Evolutionary conservation across 2,329 filamentous ascomycete species (phyloP), one percentile per base, ranked within the genome.

Genomic region (Xylaria sp.): DNA sequence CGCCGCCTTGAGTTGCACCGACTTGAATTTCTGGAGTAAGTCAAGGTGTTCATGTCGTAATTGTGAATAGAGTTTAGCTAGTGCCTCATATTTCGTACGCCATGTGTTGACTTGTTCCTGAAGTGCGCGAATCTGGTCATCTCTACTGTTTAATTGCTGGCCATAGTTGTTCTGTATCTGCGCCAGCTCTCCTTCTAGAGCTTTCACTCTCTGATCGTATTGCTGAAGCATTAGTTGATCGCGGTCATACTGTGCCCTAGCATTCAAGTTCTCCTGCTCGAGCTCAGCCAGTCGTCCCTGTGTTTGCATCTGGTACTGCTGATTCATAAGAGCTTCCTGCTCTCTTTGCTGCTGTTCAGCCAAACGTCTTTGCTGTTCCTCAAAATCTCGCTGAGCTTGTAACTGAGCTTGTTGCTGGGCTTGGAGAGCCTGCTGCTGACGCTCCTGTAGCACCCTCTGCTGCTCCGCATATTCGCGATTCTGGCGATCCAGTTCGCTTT

Each of bases 71-170:
- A 99, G 87, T 83, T 98, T 99, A 28, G 96, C 96, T 59, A 99
- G 84, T 0, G 95, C 93, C 80, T 99, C 96, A 78, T 99, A 99
- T 81, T 99, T 99, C 62, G 92, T 92, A 67, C 96, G 89, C 96
- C 96, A 99, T 0, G 94, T 98, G 81, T 98, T 98, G 73, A 98
- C 92, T 82, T 98, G 96, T 82, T 98, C 96, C 78, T 98, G 96
- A 23, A 99, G 85, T 1, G 96, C 91, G 28, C 91, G 87, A 75
- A 99, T 94, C 81, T 98, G 95, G 75, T 98, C 96, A 77, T 99
- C 96, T 79, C 94, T 97, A 78, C 94, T 98, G 44, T 87, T 84
- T 62, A 92, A 90, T 79, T 98, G 96, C 80, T 97, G 91, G 51
- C 92, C 91, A 75, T 93, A 91, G 79, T 94, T 98, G 74, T 86